Evolutionary conservation across 768 basidiomycete genomes (phyloP).

Genomic region (Pisolithus tinctorius): DNA sequence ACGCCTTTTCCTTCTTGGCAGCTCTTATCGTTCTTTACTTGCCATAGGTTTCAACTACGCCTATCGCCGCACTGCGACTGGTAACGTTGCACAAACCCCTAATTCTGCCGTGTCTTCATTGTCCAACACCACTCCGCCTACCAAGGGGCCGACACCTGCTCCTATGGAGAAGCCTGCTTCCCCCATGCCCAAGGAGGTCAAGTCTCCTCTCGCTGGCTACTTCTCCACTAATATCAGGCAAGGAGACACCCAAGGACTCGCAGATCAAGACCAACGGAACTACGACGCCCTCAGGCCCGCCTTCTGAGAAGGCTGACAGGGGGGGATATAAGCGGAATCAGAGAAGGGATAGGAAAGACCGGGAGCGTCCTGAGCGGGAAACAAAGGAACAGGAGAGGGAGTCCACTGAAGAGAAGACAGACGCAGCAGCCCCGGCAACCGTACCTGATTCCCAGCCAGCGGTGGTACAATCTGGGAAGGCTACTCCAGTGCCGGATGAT

Average conservation of each 20-base stretch:
- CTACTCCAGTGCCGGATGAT: slow-evolving; percentile 29
- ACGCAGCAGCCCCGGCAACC: slow-evolving; percentile 21
- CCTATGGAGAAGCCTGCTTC: slow-evolving; percentile 32
- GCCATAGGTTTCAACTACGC: slow-evolving; percentile 88
- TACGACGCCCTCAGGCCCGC: slow-evolving; percentile 18
- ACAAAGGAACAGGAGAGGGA: slow-evolving; percentile 30
- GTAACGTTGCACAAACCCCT: slow-evolving; percentile 50
- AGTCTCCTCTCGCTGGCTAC: slow-evolving; percentile 28
- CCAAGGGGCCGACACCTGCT: slow-evolving; percentile 27
- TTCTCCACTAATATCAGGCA: slow-evolving; percentile 25
- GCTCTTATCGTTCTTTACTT: slow-evolving; percentile 3
- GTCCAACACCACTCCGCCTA: slow-evolving; percentile 28
- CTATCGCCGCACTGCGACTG: slow-evolving; percentile 69
- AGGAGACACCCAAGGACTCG: slow-evolving; percentile 24
- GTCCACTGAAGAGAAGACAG: slow-evolving; percentile 20
- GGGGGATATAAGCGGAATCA: slow-evolving; percentile 56
- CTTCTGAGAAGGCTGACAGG: slow-evolving; percentile 46
- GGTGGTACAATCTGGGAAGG: slow-evolving; percentile 33
- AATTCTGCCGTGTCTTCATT: slow-evolving; percentile 49
- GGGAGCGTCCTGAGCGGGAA: slow-evolving; percentile 41
- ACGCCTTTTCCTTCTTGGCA: not conserved
- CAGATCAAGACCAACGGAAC: slow-evolving; percentile 27
- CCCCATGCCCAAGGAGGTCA: slow-evolving; percentile 26
- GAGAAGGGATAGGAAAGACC: slow-evolving; percentile 57
- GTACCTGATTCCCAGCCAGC: slow-evolving; percentile 15